Conservation (phyloP, 176 grass and related monocot genomes). For the Saccharum officinarum region DNA sequence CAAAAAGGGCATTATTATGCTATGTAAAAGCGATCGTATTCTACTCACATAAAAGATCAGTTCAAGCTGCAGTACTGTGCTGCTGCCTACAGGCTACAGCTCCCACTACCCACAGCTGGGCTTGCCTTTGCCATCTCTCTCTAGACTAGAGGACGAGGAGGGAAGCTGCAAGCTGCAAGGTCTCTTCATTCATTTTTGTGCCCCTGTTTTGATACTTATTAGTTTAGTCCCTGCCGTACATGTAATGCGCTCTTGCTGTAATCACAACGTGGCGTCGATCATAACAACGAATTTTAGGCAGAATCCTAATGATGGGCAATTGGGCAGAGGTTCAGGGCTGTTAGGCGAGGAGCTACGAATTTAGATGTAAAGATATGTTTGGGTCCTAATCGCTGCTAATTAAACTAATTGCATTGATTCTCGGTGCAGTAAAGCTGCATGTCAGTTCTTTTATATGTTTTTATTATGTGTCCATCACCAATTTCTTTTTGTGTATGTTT, state of each 20-base stretch:
- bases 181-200: slow-evolving; percentile 14
- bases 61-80: slow-evolving; percentile 23
- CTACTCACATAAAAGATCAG: slow-evolving; percentile 25
- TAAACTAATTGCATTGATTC: slow-evolving; percentile 45
- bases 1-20: slow-evolving; percentile 23
- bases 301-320: slow-evolving; percentile 53
- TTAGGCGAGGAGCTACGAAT: slow-evolving; percentile 42
- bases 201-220: slow-evolving; percentile 3
- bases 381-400: slow-evolving; percentile 22
- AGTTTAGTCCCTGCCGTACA: slow-evolving; percentile 35
- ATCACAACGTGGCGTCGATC: slow-evolving; percentile 23
- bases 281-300: slow-evolving; percentile 45
- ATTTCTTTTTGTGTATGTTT: neutral
- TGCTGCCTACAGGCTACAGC: neutral
- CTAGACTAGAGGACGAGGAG: neutral
- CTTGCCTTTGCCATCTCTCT: slow-evolving; percentile 36
- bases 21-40: slow-evolving; percentile 33
- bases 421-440: slow-evolving; percentile 28
- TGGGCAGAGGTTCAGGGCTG: slow-evolving; percentile 39
- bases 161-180: slow-evolving; percentile 18
- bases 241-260: slow-evolving; percentile 49
- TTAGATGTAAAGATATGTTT: slow-evolving; percentile 42
- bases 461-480: slow-evolving; percentile 7
- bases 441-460: neutral
- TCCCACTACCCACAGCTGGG: slow-evolving; percentile 17